phyloP scores from a whole-genome alignment of 73 alveolate genomes.

The Halteria grandinella region DNA sequence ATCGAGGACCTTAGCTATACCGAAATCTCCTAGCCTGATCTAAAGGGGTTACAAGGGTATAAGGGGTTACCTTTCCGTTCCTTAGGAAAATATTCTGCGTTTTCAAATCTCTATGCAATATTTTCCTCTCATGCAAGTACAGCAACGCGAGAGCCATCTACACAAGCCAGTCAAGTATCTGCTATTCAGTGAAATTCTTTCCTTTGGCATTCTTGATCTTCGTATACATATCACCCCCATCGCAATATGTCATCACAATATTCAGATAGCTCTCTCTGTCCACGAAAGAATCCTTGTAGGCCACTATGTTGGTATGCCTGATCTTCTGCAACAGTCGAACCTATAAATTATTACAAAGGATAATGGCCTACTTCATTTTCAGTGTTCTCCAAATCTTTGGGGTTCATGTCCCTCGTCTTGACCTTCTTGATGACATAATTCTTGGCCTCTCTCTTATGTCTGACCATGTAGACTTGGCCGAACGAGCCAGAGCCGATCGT shows the following conservation, averaged over 20 bases:
- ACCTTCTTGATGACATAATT: slow-evolving; percentile 94
- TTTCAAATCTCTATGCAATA: slow-evolving; percentile 97
- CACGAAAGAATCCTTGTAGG: slow-evolving; percentile 96
- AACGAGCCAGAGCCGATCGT: slow-evolving; percentile 97
- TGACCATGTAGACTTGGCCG: slow-evolving; percentile 94
- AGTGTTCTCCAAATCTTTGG: slow-evolving; percentile 95
- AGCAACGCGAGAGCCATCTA: slow-evolving; percentile 95
- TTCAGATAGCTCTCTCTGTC: slow-evolving; percentile 92
- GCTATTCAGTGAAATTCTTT: slow-evolving; percentile 89
- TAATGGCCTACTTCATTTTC: slow-evolving; percentile 93
- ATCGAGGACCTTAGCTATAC: slow-evolving; percentile 97
- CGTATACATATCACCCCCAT: slow-evolving; percentile 98
- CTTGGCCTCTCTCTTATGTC: slow-evolving; percentile 93
- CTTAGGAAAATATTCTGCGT: slow-evolving; percentile 96
- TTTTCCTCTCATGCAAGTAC: slow-evolving; percentile 97
- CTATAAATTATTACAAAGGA: not conserved
- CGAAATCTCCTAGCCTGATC: slow-evolving; percentile 98
- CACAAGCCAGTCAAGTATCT: slow-evolving; percentile 94
- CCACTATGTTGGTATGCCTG: slow-evolving; percentile 97
- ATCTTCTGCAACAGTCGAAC: slow-evolving; percentile 86
- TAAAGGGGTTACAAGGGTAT: not conserved
- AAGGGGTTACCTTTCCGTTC: slow-evolving; percentile 80
- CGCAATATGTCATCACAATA: slow-evolving; percentile 98
- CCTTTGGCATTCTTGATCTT: slow-evolving; percentile 93
- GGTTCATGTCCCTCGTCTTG: slow-evolving; percentile 93